phyloP scores from a whole-genome alignment of 2,329 filamentous ascomycete genomes.

The Botrytis porri region DNA sequence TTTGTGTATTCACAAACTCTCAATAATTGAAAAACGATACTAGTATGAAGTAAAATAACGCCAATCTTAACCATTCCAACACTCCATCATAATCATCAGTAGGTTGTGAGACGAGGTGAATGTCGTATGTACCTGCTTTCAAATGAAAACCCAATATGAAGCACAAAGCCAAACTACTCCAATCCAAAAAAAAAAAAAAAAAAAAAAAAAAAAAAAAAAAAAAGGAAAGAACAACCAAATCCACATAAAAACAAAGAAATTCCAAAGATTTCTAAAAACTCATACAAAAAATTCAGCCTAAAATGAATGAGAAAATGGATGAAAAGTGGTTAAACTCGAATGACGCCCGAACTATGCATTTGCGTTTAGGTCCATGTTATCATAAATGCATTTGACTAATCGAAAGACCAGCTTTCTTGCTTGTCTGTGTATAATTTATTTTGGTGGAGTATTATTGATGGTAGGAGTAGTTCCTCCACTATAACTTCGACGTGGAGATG shows the following conservation, averaged over 20 bases:
- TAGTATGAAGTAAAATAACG: slow-evolving; percentile 2
- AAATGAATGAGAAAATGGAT: background rate
- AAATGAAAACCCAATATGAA: background rate
- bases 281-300: background rate
- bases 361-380: slow-evolving; percentile 1
- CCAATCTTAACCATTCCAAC: background rate
- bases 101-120: background rate
- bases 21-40: background rate
- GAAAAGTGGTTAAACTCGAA: slow-evolving; percentile 7
- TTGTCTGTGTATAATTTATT: slow-evolving; percentile 21
- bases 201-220: background rate
- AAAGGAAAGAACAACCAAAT: slow-evolving; percentile 7
- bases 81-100: slow-evolving; percentile 7
- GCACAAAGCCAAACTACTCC: background rate
- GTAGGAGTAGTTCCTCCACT: slow-evolving; percentile 38
- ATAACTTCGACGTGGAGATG: slow-evolving; percentile 34
- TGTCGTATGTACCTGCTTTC: background rate
- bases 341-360: slow-evolving; percentile 3
- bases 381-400: slow-evolving; percentile 9
- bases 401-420: slow-evolving; percentile 12
- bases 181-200: background rate
- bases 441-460: slow-evolving; percentile 36
- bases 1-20: slow-evolving; percentile 13
- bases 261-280: slow-evolving; percentile 3
- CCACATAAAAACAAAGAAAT: slow-evolving; percentile 1